These are phyloP conservation scores for Grosmannia serpens DNA, from an alignment of 2,329 filamentous ascomycete genomes.

Conservation along the genomic window DNA sequence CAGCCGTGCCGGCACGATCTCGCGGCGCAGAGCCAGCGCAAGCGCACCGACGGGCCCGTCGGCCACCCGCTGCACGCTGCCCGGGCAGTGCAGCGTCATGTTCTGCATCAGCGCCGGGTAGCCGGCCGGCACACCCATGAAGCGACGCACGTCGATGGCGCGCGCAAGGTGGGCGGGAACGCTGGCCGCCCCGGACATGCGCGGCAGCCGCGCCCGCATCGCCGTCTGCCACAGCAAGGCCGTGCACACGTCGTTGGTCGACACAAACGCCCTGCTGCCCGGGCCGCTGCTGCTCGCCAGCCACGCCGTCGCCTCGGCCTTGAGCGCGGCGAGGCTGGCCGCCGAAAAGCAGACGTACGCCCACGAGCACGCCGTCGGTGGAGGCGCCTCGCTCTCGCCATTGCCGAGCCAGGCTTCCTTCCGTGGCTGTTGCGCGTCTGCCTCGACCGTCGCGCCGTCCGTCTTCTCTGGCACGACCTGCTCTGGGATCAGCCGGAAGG, in stretches of 20 bases:
- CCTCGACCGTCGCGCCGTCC: no score
- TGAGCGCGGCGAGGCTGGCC: conserved; percentile 4
- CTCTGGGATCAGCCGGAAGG: conserved; percentile 24
- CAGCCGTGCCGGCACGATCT: no score
- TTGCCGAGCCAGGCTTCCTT: no score
- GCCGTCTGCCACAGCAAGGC: conserved; percentile 39
- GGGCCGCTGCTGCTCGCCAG: background rate
- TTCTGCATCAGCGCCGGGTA: conserved; percentile 39
- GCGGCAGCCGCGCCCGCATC: conserved; percentile 26
- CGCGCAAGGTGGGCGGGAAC: conserved; percentile 27
- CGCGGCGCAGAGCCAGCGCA: no score
- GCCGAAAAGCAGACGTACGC: conserved; percentile 8
- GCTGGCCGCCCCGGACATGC: conserved; percentile 14
- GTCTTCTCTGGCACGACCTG: no score
- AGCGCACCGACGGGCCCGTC: no score
- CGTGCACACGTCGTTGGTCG: conserved; percentile 41
- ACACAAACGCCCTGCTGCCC: conserved; percentile 12
- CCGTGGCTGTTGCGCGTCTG: no score
- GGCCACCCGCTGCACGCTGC: no score
- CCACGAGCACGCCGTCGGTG: conserved; percentile 2
- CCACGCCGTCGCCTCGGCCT: background rate
- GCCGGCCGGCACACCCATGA: conserved; percentile 25
- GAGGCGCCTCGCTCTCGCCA: no score
- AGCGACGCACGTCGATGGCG: conserved; percentile 35
- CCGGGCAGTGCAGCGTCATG: no score